These are phyloP conservation scores for Euphorbia lathyris DNA, from an alignment of 345 rosid species.

Conservation along the genomic window DNA sequence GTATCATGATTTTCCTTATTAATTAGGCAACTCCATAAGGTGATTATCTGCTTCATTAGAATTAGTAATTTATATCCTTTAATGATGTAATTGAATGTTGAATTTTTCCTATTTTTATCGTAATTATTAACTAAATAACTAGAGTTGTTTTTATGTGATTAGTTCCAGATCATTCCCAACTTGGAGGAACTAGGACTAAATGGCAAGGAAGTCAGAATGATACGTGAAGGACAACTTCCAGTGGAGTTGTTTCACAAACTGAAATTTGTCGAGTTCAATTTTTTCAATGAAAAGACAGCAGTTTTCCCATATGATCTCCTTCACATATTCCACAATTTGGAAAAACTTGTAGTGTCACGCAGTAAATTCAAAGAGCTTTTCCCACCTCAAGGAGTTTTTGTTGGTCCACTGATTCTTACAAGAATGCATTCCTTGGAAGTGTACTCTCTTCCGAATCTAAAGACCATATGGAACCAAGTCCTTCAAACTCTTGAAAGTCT, in stretches of 20 bases:
- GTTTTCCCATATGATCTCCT: constrained; percentile 6
- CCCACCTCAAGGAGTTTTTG: background rate
- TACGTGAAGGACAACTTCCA: constrained; percentile 1
- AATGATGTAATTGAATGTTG: no score
- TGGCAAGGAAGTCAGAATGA: background rate
- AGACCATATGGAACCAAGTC: constrained; percentile 11
- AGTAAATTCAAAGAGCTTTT: constrained; percentile 13
- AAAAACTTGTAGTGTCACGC: background rate
- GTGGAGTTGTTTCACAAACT: background rate
- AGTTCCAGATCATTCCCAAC: constrained; percentile 15
- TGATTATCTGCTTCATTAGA: no score
- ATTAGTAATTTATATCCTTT: no score
- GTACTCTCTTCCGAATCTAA: accelerated
- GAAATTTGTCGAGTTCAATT: background rate
- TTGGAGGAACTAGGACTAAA: constrained; percentile 13
- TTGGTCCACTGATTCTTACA: background rate
- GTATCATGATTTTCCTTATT: no score
- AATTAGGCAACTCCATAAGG: no score
- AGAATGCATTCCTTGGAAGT: background rate
- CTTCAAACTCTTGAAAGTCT: constrained; percentile 18
- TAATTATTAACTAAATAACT: background rate
- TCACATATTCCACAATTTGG: constrained; percentile 8
- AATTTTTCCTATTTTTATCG: background rate
- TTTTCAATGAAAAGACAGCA: background rate
- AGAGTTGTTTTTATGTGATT: background rate